These are phyloP conservation scores for Cystobasidium slooffiae DNA, from an alignment of 1,284 basidiomycete genomes.

Conservation along the genomic window DNA sequence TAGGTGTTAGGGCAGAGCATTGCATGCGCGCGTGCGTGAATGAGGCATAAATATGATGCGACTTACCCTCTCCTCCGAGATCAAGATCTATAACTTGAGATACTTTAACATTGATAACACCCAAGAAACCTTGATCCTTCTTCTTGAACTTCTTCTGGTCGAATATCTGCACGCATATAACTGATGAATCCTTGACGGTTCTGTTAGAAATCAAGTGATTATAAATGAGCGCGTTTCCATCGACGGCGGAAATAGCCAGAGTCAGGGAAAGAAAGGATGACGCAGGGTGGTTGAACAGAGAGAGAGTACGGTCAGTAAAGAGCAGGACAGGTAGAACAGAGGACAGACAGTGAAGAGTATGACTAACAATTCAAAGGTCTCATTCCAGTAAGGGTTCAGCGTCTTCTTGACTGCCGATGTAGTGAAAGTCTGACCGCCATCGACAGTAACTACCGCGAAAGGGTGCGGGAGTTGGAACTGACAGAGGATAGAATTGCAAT, in stretches of 20 bases:
- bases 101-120: constrained; percentile 89
- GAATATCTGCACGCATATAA: constrained; percentile 92
- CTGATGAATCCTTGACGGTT: constrained; percentile 84
- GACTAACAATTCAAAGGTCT: constrained; percentile 81
- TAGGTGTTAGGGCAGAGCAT: constrained; percentile 6
- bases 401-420: constrained; percentile 84
- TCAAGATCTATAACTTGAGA: constrained; percentile 87
- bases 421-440: constrained; percentile 90
- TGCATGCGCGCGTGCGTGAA: background rate
- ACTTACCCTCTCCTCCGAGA: constrained; percentile 82
- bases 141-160: constrained; percentile 97
- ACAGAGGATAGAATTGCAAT: constrained; percentile 50
- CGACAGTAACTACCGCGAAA: constrained; percentile 91
- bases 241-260: background rate
- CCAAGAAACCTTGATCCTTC: constrained; percentile 91
- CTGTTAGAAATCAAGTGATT: constrained; percentile 62
- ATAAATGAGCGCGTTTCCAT: background rate
- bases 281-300: background rate
- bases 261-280: background rate
- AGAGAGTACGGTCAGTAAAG: no score
- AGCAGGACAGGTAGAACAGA: no score
- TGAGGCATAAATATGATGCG: background rate
- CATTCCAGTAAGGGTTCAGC: constrained; percentile 91
- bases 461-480: constrained; percentile 84
- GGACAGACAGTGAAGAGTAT: constrained; percentile 3